phyloP scores from a whole-genome alignment of 192 early-diverging fungal genomes.

The Rhizophlyctis rosea region DNA sequence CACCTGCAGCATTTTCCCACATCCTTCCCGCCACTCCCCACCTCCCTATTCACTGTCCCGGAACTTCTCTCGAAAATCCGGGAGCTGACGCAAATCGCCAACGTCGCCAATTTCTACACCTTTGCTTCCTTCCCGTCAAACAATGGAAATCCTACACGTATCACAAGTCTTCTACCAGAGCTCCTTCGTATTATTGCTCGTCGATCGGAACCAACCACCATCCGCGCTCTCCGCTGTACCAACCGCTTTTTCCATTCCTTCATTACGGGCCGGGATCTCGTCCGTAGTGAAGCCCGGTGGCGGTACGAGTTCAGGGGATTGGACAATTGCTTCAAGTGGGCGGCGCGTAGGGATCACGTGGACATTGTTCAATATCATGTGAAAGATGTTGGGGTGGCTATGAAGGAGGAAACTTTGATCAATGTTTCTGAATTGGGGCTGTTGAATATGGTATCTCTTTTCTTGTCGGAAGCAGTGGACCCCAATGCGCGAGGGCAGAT shows the following conservation, averaged over 20 bases:
- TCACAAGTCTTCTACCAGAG: no score
- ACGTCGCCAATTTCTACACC: slow-evolving; percentile 28
- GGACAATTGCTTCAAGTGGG: background rate
- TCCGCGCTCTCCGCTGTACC: background rate
- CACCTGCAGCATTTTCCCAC: slow-evolving; percentile 61
- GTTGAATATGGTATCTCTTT: no score
- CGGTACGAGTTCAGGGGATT: background rate
- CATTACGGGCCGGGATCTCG: background rate
- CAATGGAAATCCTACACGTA: no score
- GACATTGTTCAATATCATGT: no score
- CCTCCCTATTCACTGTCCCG: slow-evolving; percentile 50
- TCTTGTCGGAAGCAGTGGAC: no score
- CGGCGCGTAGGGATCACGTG: background rate
- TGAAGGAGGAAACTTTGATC: no score
- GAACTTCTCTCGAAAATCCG: slow-evolving; percentile 59
- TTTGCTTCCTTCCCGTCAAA: no score
- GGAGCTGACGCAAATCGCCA: slow-evolving; percentile 35
- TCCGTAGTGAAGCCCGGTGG: background rate
- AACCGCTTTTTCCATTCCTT: background rate
- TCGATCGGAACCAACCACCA: background rate
- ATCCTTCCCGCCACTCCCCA: slow-evolving; percentile 62
- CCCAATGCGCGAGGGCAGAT: no score
- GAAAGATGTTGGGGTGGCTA: no score
- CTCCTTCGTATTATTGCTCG: no score
- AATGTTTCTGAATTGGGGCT: no score